These are phyloP conservation scores for Malus domestica DNA, from an alignment of 306 rosid species.

Conservation along the genomic window DNA sequence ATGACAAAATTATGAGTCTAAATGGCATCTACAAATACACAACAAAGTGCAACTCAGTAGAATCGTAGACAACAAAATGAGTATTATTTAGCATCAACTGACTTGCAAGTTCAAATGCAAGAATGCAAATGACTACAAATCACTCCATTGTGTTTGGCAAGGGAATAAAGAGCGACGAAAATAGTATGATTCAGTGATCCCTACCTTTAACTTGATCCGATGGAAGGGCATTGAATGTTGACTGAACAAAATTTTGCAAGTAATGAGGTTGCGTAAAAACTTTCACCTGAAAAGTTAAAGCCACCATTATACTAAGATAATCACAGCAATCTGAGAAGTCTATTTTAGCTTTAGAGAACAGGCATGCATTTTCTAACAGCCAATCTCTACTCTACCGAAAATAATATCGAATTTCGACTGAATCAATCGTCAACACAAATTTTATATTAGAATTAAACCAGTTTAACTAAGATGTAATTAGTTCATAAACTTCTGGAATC, in stretches of 20 bases:
- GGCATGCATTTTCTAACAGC: not conserved
- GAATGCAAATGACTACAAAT: not conserved
- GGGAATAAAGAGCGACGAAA: not conserved
- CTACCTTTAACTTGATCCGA: slow-evolving; percentile 79
- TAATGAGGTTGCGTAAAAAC: slow-evolving; percentile 82
- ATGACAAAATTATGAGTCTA: not conserved
- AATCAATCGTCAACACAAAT: not conserved
- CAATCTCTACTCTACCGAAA: not conserved
- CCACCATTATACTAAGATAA: slow-evolving; percentile 17
- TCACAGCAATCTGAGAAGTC: not conserved
- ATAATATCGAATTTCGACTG: not conserved
- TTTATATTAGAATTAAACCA: not conserved
- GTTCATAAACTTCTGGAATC: not conserved
- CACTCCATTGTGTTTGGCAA: not conserved
- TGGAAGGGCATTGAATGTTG: slow-evolving; percentile 75
- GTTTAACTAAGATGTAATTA: not conserved
- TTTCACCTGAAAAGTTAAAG: slow-evolving; percentile 66
- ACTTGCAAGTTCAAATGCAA: not conserved
- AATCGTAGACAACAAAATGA: not conserved
- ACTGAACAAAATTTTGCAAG: slow-evolving; percentile 86
- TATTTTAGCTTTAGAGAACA: not conserved
- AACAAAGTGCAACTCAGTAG: not conserved
- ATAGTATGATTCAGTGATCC: not conserved
- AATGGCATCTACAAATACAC: not conserved
- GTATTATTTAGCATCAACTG: not conserved